These are phyloP conservation scores for Fragilaria radians DNA, from an alignment of 108 stramenopile genomes.

Conservation along the genomic window DNA sequence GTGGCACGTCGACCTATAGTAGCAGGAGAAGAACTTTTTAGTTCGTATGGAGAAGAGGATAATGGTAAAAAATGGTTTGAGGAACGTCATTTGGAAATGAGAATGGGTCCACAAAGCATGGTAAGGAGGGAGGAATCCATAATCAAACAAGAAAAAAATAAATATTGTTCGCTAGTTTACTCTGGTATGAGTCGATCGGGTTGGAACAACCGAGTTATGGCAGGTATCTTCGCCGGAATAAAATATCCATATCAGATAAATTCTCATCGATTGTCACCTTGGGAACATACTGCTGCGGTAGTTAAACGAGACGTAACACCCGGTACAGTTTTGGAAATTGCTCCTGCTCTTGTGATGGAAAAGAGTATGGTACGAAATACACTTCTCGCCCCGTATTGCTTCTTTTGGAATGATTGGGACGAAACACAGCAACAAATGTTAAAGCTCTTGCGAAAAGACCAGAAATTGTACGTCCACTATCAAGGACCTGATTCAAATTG, in stretches of 20 bases:
- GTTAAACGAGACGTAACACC: conserved; percentile 16
- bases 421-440: conserved; percentile 14
- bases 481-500: conserved; percentile 19
- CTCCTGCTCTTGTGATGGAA: conserved; percentile 15
- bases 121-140: conserved; percentile 5
- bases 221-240: not conserved
- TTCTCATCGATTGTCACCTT: conserved; percentile 11
- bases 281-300: conserved; percentile 20
- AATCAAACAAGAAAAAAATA: conserved; percentile 3
- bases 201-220: conserved; percentile 16
- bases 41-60: conserved; percentile 14
- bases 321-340: conserved; percentile 23
- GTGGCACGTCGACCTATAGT: conserved; percentile 18
- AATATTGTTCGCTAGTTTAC: conserved; percentile 28
- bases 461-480: conserved; percentile 19
- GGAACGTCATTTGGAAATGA: conserved; percentile 10
- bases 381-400: conserved; percentile 14
- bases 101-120: not conserved
- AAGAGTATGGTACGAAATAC: conserved; percentile 12
- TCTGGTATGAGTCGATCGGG: conserved; percentile 19
- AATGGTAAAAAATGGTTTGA: conserved; percentile 23
- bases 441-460: conserved; percentile 4
- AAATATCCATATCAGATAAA: conserved; percentile 2
- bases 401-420: conserved; percentile 25
- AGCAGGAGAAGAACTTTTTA: conserved; percentile 28